phyloP scores from a whole-genome alignment of 768 basidiomycete species.

The Fomitopsis serialis region DNA sequence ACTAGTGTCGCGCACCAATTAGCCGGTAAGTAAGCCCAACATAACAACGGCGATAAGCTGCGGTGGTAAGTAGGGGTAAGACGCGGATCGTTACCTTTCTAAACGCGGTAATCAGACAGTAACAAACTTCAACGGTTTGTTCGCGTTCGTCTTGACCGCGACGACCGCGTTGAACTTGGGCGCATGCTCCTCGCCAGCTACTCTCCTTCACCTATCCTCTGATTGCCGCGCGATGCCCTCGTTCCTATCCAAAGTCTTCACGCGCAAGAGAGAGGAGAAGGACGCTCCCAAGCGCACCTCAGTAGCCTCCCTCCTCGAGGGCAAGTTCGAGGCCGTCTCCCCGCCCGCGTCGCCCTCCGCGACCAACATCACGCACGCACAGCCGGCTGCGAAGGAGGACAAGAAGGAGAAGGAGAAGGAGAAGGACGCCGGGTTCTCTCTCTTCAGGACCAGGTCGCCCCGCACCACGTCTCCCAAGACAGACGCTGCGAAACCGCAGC shows the following conservation, averaged over 20 bases:
- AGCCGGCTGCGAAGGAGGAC: slow-evolving; percentile 29
- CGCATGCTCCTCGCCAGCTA: slow-evolving; percentile 1
- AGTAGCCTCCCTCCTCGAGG: slow-evolving; percentile 53
- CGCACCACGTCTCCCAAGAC: slow-evolving; percentile 28
- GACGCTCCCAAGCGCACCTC: slow-evolving; percentile 31
- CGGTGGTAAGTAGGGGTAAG: too few species aligned
- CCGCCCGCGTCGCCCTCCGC: slow-evolving; percentile 36
- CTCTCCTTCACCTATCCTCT: not conserved
- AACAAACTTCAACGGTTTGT: not conserved
- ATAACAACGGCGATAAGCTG: too few species aligned
- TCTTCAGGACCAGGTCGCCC: slow-evolving; percentile 46
- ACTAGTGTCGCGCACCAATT: too few species aligned
- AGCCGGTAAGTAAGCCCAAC: too few species aligned
- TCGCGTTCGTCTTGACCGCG: not conserved
- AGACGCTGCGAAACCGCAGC: slow-evolving; percentile 28
- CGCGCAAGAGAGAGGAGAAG: slow-evolving; percentile 65
- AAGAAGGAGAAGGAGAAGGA: slow-evolving; percentile 32
- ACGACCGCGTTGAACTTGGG: not conserved
- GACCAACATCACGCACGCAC: slow-evolving; percentile 16
- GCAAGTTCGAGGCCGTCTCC: slow-evolving; percentile 69
- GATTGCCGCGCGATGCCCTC: slow-evolving; percentile 40
- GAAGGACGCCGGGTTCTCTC: slow-evolving; percentile 31
- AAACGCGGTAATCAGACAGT: not conserved
- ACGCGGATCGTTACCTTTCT: not conserved
- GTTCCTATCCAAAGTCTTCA: slow-evolving; percentile 74